Evolutionary conservation across 352 stramenopile species (phyloP), one percentile per base, ranked within the genome.

Genomic region (Pythium phragmitis): DNA sequence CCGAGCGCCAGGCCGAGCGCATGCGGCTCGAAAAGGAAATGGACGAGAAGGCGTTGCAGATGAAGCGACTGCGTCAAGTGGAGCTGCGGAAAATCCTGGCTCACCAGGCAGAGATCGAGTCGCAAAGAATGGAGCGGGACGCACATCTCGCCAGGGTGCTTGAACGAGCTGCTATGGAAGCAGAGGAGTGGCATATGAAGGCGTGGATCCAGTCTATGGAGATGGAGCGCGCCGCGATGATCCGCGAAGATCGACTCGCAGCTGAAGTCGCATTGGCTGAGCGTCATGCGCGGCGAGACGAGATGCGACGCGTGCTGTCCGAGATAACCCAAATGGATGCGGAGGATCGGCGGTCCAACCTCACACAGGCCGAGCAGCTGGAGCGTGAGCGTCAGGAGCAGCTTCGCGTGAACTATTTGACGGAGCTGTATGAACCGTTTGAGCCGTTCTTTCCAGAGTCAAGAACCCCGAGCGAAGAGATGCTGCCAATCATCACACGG

Each of bases 61-160:
- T 80, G 57, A 66, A 76, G 30, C 65, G 79, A 26, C 42, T 85
- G 13, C 78, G 73, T 37, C 79, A 86, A 66, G 54, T 70, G 19
- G 79, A 89, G 46, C 64, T 91, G 21, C 82, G 73, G 57, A 86
- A 83, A 48, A 76, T 91, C 2, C 57, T 91, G 1, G 61, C 63
- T 2, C 49, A 82, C 39, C 82, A 92, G 69, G 70, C 72, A 0
- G 76, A 90, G 30, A 57, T 92, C 5, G 77, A 91, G 42, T 57
- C 70, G 13, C 59, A 75, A 33, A 74, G 80, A 14, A 54, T 48
- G 1, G 45, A 69, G 41, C 70, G 82, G 39, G 28, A 72, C 13
- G 77, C 89, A 41, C 7, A 62, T 1, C 54, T 70, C 21, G 63
- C 53, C 2, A 69, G 75, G 48, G 26, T 59, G 12, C n/a, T 57